Base-by-base conservation (phyloP, 768 basidiomycete genomes). In the Mycena alexandri region DNA sequence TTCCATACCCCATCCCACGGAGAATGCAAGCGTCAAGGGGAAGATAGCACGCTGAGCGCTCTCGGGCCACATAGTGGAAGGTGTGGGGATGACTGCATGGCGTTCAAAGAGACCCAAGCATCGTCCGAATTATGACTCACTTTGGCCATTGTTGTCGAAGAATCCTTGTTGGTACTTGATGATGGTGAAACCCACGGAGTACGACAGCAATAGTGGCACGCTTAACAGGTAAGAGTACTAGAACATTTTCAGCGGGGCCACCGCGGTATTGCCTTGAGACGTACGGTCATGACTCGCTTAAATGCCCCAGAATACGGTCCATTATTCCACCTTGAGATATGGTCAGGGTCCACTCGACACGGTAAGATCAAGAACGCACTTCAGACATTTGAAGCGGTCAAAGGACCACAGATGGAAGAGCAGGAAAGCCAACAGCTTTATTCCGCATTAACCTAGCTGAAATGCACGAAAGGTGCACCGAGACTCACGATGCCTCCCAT, bases 201-300 rank as follows among this genome's bases (percentile, higher is more conserved):
- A 93, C 21, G 78, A 65, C 58, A 84, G 78, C 73, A 92, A 79
- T 38, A 90, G 73, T 1, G 93, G 93, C 68, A 94, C 74, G 44
- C 83, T 85, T 62, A 87, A 50, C 24, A 93, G 73, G 73, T 94
- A 94, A 2, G 91, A 86, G 75, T 93, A 94, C 92, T 94, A 68
- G 8, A 22, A 17, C 17, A n/a, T 24, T 12, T 13, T 62, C 29
- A 62, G 62, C 19, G 55, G 59, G 57, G 42, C 36, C 25, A 46
- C 8, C 7, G 29, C 5, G 33, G 14, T 14, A 57, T 46, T 21
- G 17, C 46, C 33, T 34, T 14, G 14, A 22, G n/a, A 76, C 87
- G 61, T 66, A 93, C 93, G 42, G 92, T 94, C 93, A 95, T 94
- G 75, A 94, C 74, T 29, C 94, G 87, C 77, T 93, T 94, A 80